phyloP scores from a whole-genome alignment of 768 basidiomycete genomes.

The Cyathus striatus region DNA sequence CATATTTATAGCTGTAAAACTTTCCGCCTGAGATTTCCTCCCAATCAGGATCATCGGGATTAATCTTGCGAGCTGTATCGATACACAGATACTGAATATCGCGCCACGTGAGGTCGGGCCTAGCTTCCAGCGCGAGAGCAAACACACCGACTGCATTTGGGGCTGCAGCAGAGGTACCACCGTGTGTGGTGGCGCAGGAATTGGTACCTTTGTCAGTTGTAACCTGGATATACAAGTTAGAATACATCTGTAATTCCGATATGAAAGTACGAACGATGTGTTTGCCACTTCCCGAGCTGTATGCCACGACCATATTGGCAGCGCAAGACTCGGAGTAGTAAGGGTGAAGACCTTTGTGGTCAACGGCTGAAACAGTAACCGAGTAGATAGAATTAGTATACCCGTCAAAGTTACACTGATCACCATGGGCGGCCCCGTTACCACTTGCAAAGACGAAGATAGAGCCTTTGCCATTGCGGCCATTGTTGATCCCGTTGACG shows the following conservation, averaged over 20 bases:
- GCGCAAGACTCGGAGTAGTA: slow-evolving; percentile 98
- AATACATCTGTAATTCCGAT: slow-evolving; percentile 2
- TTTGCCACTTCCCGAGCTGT: slow-evolving; percentile 91
- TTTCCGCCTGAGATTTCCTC: slow-evolving; percentile 70
- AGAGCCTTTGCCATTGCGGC: slow-evolving; percentile 85
- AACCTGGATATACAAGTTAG: slow-evolving; percentile 46
- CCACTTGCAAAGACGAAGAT: slow-evolving; percentile 97
- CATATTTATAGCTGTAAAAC: slow-evolving; percentile 84
- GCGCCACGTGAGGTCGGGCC: slow-evolving; percentile 97
- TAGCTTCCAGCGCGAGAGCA: slow-evolving; percentile 81
- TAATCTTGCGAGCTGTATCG: slow-evolving; percentile 70
- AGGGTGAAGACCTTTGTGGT: slow-evolving; percentile 89
- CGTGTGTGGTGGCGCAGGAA: slow-evolving; percentile 77
- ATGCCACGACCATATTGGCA: slow-evolving; percentile 95
- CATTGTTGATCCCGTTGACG: slow-evolving; percentile 88
- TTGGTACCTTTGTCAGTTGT: slow-evolving; percentile 92
- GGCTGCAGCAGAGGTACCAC: slow-evolving; percentile 96
- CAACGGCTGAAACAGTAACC: slow-evolving; percentile 93
- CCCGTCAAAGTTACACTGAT: slow-evolving; percentile 99
- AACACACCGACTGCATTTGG: slow-evolving; percentile 95
- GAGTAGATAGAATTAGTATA: slow-evolving; percentile 98
- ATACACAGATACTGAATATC: slow-evolving; percentile 92
- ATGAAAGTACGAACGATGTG: slow-evolving; percentile 67
- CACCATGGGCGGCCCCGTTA: slow-evolving; percentile 85
- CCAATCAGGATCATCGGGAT: slow-evolving; percentile 92